These are phyloP conservation scores for Neopestalotiopsis sp. DNA, from an alignment of 2,329 filamentous ascomycete genomes.

Conservation along the genomic window DNA sequence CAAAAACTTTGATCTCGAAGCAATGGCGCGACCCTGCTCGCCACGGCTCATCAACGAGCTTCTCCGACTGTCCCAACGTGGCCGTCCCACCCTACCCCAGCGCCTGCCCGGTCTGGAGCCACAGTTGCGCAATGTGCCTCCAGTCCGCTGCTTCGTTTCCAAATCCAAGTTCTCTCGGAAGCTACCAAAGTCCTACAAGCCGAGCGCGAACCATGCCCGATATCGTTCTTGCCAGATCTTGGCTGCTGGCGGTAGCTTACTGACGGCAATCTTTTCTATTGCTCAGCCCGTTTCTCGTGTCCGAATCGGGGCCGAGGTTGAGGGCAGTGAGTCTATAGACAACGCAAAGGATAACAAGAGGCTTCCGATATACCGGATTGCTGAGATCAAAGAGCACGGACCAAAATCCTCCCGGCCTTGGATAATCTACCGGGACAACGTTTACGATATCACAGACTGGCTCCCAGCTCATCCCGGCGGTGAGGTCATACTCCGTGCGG, in stretches of 20 bases:
- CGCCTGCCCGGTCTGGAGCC: not conserved
- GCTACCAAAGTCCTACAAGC: not conserved
- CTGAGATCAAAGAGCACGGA: constrained; percentile 59
- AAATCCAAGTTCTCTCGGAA: not conserved
- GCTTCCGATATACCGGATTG: constrained; percentile 54
- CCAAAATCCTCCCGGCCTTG: constrained; percentile 59
- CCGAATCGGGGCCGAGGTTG: constrained; percentile 23
- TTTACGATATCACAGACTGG: constrained; percentile 76
- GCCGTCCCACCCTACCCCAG: not conserved
- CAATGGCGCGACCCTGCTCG: not conserved
- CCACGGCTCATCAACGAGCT: not conserved
- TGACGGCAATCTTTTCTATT: constrained; percentile 30
- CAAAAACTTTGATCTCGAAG: not conserved
- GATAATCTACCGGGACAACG: constrained; percentile 67
- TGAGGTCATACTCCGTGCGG: constrained; percentile 69
- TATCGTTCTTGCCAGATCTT: constrained; percentile 27
- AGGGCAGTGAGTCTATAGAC: not conserved
- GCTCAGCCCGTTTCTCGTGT: constrained; percentile 29
- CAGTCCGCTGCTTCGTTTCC: not conserved
- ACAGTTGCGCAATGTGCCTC: not conserved
- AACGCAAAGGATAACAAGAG: constrained; percentile 35
- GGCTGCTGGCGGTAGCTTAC: constrained; percentile 33
- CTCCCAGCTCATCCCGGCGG: constrained; percentile 69
- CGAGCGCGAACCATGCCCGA: constrained; percentile 22
- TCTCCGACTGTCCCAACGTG: not conserved